These are phyloP conservation scores for Medicago truncatula DNA, from an alignment of 306 rosid species.

Conservation along the genomic window DNA sequence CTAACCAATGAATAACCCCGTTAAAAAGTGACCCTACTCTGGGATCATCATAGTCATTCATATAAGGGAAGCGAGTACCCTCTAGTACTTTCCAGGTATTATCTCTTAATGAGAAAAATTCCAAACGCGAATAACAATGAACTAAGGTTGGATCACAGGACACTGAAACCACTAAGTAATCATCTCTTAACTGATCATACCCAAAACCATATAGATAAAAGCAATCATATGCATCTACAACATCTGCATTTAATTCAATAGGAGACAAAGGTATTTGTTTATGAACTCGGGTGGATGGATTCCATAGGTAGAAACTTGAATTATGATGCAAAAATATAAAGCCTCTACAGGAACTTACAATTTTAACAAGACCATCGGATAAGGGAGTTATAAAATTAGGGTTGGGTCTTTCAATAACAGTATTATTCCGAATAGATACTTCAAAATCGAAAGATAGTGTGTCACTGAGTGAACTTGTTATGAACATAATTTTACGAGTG, in stretches of 20 bases:
- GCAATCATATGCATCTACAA: no score
- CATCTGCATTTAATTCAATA: neutral
- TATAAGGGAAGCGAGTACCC: neutral
- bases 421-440: no score
- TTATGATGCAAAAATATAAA: neutral
- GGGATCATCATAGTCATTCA: no score
- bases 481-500: no score
- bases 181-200: constrained; percentile 18
- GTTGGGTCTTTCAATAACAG: neutral
- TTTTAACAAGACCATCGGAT: no score
- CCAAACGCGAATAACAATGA: neutral
- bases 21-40: neutral
- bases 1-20: constrained; percentile 38
- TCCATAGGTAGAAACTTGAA: neutral
- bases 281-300: constrained; percentile 13
- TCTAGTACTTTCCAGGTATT: constrained; percentile 12
- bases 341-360: constrained; percentile 13
- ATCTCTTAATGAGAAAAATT: constrained; percentile 8
- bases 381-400: neutral
- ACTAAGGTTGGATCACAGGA: neutral
- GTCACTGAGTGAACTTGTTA: neutral
- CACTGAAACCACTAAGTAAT: neutral
- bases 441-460: neutral
- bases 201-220: constrained; percentile 8
- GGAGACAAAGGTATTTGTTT: constrained; percentile 2